These are phyloP conservation scores for Sordariomycetes sp. DNA, from an alignment of 2,329 filamentous ascomycete species.

Conservation along the genomic window DNA sequence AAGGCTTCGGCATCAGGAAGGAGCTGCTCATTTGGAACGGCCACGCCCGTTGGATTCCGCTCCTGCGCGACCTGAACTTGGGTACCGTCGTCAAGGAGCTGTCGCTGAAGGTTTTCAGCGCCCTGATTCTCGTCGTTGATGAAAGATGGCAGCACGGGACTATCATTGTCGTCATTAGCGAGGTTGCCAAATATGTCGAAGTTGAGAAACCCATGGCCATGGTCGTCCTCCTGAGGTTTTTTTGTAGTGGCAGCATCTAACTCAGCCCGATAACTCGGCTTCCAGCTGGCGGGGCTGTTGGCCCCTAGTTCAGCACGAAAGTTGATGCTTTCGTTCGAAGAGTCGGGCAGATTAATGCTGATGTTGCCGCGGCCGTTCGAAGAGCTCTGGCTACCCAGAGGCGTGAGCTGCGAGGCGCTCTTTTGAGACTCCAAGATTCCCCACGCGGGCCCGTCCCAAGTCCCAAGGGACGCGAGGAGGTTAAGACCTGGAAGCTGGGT, in stretches of 20 bases:
- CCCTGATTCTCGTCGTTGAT: too few species aligned
- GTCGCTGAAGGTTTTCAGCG: conserved; percentile 1
- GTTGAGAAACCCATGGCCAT: too few species aligned
- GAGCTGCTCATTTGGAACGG: conserved; percentile 26
- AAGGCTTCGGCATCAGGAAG: conserved; percentile 28
- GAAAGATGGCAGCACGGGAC: too few species aligned
- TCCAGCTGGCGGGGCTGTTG: conserved; percentile 17
- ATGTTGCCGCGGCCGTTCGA: too few species aligned
- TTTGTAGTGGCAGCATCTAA: too few species aligned
- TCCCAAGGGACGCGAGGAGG: conserved; percentile 14
- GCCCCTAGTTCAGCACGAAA: conserved; percentile 23
- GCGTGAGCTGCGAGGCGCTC: conserved; percentile 33
- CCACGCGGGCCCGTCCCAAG: too few species aligned
- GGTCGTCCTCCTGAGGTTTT: too few species aligned
- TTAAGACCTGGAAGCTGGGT: conserved; percentile 21
- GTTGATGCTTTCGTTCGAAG: conserved; percentile 21
- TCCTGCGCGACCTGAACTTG: background rate
- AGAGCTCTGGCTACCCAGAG: conserved; percentile 3
- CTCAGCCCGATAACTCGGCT: too few species aligned
- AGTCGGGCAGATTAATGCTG: conserved; percentile 15
- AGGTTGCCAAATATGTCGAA: too few species aligned
- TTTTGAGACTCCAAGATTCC: conserved; percentile 17
- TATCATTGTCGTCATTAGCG: too few species aligned
- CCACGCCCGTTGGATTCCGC: conserved; percentile 10
- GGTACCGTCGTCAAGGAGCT: background rate